Base-by-base conservation (phyloP, 495 filamentous ascomycete genomes). In the Evernia prunastri region DNA sequence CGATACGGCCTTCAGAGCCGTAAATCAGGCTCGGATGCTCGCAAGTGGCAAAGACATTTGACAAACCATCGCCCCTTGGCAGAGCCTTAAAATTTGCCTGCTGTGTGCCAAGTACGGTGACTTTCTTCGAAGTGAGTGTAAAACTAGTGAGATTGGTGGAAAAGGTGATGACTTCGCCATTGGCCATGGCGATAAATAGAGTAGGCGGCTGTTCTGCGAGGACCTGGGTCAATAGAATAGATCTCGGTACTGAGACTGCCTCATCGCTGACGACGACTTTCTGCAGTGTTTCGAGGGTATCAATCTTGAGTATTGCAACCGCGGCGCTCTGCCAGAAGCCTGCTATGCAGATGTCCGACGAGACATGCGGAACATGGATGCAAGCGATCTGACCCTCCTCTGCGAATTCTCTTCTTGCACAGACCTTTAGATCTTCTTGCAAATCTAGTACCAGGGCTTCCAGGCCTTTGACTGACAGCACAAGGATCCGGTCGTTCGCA, bases 1-100 rank as follows among this genome's bases (percentile, higher is more conserved):
- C 86, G 35, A 96, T 87, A 15, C 92, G 83, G 1, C 88, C 90
- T 70, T 97, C 91, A 9, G 87, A 86, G 23, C 87, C 88, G 68
- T 97, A 97, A 58, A 97, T 95, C 57, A 99, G 73, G 67, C 89
- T 96, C 20, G 94, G 90, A 69, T 97, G 89, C 66, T 97, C 94
- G 68, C 91, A 96, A 0, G 89, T 93, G 1, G 92, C 90, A 69
- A 99, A 96, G 0, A 99, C 88, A 72, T 89, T 96, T 71, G 82
- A 89, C 2, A 89, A 70, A 1, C 78, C 78, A 60, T 86, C 80
- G 17, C 76, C 78, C 56, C 82, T 74, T 3, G 91, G 91, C 10
- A 99, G 78, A 13, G 86, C 79, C 61, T 91, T 86, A 70, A 99
- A 89, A 12, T 79, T 85, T 2, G 92, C 86, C 67, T 94, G 86